Evolutionary conservation across 2,329 filamentous ascomycete genomes (phyloP).

Genomic region (Ophiostoma sp.): DNA sequence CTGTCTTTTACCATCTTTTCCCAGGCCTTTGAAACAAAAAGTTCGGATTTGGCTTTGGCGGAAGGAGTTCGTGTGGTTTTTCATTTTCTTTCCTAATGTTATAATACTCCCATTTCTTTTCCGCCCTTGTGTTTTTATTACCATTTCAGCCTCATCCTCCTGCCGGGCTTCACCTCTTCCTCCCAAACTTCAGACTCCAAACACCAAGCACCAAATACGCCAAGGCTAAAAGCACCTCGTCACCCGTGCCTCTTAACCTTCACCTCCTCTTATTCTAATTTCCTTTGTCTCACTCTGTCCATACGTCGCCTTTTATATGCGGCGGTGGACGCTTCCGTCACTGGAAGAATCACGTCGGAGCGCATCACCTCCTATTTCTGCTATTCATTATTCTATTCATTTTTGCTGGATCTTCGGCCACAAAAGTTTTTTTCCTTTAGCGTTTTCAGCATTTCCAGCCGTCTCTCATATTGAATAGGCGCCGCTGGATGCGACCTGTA

Average conservation of each 20-base stretch:
- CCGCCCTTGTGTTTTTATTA: background rate
- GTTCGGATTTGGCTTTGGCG: slow-evolving; percentile 16
- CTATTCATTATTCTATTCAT: background rate
- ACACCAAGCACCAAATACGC: no score
- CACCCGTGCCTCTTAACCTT: background rate
- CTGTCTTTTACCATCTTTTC: slow-evolving; percentile 6
- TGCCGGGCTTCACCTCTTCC: background rate
- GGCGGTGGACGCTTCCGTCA: background rate
- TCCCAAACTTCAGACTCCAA: no score
- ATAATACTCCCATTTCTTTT: slow-evolving; percentile 10
- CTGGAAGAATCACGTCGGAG: background rate
- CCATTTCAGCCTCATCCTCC: background rate
- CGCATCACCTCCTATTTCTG: background rate
- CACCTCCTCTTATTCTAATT: background rate
- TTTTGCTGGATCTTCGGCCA: background rate
- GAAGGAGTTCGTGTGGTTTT: slow-evolving; percentile 14
- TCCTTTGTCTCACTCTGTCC: background rate
- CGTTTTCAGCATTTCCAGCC: background rate
- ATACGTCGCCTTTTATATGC: background rate
- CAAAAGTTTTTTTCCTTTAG: no score
- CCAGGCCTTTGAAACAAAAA: slow-evolving; percentile 16
- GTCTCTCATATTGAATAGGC: background rate
- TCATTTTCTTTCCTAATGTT: background rate
- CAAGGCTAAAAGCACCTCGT: background rate
- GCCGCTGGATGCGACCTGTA: background rate